These are phyloP conservation scores for Anthoceros angustus DNA, from an alignment of 225 moss, liverwort and hornwort genomes.

Conservation along the genomic window DNA sequence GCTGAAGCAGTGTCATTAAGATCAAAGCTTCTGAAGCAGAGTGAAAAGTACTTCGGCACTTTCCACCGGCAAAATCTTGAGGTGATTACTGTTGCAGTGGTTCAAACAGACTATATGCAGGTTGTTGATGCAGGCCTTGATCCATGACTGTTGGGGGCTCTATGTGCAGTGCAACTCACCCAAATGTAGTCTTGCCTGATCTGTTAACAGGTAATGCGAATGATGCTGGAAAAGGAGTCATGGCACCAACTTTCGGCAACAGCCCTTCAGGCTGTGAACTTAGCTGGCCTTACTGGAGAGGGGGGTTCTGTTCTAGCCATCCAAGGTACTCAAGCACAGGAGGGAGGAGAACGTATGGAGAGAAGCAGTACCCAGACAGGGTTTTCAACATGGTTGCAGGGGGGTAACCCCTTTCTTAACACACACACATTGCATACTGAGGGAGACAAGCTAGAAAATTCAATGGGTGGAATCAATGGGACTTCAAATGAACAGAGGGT, in stretches of 20 bases:
- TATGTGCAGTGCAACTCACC: neutral
- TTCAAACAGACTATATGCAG: too few relatives aligned
- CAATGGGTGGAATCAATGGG: conserved; percentile 23
- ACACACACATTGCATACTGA: conserved; percentile 23
- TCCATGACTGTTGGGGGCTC: neutral
- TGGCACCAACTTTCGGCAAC: conserved; percentile 83
- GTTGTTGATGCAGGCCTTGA: neutral
- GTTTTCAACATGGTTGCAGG: conserved; percentile 62
- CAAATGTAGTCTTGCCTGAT: conserved; percentile 6
- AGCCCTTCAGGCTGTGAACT: conserved; percentile 43
- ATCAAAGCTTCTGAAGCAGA: conserved; percentile 80
- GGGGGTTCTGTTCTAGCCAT: conserved; percentile 44
- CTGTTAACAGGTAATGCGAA: conserved; percentile 59
- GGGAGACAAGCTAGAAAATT: conserved; percentile 19
- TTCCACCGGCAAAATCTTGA: conserved; percentile 97
- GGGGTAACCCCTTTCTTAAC: conserved; percentile 76
- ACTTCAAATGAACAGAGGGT: conserved; percentile 15
- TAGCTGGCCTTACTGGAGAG: conserved; percentile 66
- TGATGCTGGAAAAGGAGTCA: conserved; percentile 76
- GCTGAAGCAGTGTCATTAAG: conserved; percentile 81
- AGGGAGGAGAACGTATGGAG: conserved; percentile 21
- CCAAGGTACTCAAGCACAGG: conserved; percentile 19
- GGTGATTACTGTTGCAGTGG: conserved; percentile 25
- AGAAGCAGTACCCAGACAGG: conserved; percentile 29
- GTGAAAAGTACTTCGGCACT: conserved; percentile 83